Evolutionary conservation across 441 rosid genomes (phyloP), one percentile per base, ranked within the genome.

Genomic region (Pelargonium fulgidum): DNA sequence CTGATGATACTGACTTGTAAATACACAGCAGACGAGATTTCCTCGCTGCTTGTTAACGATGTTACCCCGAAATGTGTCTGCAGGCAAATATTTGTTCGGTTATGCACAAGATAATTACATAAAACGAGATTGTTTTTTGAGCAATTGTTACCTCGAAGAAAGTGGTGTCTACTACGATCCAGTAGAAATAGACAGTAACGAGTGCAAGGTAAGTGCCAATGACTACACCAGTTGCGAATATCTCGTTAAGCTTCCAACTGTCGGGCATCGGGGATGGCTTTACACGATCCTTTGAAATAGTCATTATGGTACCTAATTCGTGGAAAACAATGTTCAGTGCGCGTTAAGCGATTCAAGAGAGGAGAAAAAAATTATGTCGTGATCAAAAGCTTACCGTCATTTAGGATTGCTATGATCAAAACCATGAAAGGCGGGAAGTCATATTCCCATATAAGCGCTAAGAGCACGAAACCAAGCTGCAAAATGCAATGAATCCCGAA

Each of bases 401-500:
- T 94, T 63, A 92, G 89, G 71, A 92, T 85, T 64, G 99, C 98
- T 24, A 94, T 83, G 1, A 94, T 94, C 75, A 94, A 82, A 78
- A 94, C 97, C 97, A 94, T 92, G 87, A 94, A 94, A 66, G 99
- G 99, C 36, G 98, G 98, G 73, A 94, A 92, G 81, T 92, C 97
- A 22, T 81, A 94, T 82, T 94, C 90, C 97, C 99, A 90, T 81
- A 90, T 86, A 82, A 92, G 81, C 1, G 99, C 94, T 65, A 94
- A 81, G 77, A 92, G 93, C 78, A 89, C 89, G 73, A 94, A 94
- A 67, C 96, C 98, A 67, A 94, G 91, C 99, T 94, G 89, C 84
- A 1, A 33, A 79, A 64, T 5, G 58, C 29, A 11, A 33, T 47
- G 48, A 11, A 45, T 72, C 65, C 70, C 59, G 65, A 33, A 33